These are phyloP conservation scores for Trichocladium antarcticum DNA, from an alignment of 495 filamentous ascomycete genomes.

Conservation along the genomic window DNA sequence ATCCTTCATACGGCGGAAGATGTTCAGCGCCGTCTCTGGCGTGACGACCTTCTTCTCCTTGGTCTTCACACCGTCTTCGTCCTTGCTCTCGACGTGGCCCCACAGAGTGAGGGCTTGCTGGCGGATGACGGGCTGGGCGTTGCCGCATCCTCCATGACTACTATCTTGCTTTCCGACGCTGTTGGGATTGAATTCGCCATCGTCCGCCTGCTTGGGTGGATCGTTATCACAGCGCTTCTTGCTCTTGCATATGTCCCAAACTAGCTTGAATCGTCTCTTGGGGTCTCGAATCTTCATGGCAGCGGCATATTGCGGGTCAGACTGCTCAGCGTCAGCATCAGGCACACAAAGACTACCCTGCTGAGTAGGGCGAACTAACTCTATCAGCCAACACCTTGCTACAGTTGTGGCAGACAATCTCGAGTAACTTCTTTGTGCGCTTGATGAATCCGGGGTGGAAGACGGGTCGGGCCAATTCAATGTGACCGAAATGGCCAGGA, in stretches of 20 bases:
- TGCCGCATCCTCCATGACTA: constrained; percentile 86
- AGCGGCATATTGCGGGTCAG: constrained; percentile 67
- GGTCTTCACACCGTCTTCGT: constrained; percentile 68
- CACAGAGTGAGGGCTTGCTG: constrained; percentile 73
- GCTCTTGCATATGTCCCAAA: constrained; percentile 80
- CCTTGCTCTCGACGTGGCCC: constrained; percentile 35
- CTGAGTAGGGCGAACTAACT: constrained; percentile 59
- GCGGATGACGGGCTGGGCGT: constrained; percentile 74
- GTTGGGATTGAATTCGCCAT: constrained; percentile 39
- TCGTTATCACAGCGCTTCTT: constrained; percentile 75
- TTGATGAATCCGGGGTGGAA: constrained; percentile 94
- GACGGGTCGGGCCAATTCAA: constrained; percentile 88
- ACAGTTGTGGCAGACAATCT: constrained; percentile 97
- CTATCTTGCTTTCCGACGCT: constrained; percentile 23
- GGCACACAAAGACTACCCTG: constrained; percentile 32
- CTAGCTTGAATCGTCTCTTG: constrained; percentile 80
- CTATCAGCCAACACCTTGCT: constrained; percentile 87
- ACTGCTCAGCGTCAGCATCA: constrained; percentile 63
- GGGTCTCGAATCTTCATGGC: constrained; percentile 78
- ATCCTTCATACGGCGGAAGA: constrained; percentile 71
- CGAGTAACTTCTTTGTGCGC: constrained; percentile 95
- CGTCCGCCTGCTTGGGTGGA: constrained; percentile 46
- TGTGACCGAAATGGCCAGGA: constrained; percentile 95
- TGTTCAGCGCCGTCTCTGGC: constrained; percentile 69
- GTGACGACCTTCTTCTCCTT: constrained; percentile 78